phyloP scores from a whole-genome alignment of 139 green algal species.

The Yamagishiella unicocca region DNA sequence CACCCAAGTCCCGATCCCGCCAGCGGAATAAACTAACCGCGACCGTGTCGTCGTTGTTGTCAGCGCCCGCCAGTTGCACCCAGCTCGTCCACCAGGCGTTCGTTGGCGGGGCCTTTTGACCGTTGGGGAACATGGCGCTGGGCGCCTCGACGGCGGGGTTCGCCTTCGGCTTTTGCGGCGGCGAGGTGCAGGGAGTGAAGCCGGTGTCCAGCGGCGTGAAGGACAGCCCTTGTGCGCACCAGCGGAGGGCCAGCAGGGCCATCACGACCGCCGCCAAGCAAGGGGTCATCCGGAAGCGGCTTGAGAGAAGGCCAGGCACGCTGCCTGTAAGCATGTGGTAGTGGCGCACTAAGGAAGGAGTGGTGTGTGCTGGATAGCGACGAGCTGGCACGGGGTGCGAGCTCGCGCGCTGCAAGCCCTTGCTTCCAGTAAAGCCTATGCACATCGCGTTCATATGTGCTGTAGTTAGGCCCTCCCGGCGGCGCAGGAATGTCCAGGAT shows the following conservation, averaged over 20 bases:
- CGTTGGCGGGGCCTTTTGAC: not conserved
- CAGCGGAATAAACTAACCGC: not conserved
- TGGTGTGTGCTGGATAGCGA: no score
- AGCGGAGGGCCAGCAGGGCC: not conserved
- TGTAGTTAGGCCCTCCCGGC: no score
- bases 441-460: no score
- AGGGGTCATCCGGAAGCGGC: no score
- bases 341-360: no score
- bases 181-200: not conserved
- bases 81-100: conserved; percentile 34
- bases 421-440: no score
- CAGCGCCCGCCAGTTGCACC: not conserved
- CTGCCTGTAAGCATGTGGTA: no score
- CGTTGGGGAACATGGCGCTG: not conserved
- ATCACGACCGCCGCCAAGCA: no score
- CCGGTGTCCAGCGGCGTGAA: not conserved
- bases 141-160: not conserved
- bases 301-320: no score
- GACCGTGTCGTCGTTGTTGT: not conserved
- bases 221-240: not conserved
- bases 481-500: no score
- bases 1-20: not conserved
- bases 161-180: not conserved
- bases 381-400: no score
- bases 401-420: no score